These are phyloP conservation scores for Penicillium bialowiezense DNA, from an alignment of 495 filamentous ascomycete genomes.

Conservation along the genomic window DNA sequence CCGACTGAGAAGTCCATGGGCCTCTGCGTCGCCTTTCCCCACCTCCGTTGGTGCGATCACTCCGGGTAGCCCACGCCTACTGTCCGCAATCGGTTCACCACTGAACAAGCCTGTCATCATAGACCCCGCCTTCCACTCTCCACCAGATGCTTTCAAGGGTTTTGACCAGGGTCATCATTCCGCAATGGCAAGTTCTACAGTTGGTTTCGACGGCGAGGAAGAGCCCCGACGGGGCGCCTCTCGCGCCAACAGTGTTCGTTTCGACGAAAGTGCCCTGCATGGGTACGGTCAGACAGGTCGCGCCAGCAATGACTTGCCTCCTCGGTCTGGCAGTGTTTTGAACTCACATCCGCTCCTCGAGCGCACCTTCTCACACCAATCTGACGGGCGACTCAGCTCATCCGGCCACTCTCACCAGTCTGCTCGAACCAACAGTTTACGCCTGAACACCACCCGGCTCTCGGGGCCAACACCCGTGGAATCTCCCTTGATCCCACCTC, in stretches of 20 bases:
- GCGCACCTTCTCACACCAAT: constrained; percentile 88
- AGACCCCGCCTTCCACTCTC: constrained; percentile 73
- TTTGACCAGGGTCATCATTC: constrained; percentile 79
- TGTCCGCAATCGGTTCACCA: not conserved
- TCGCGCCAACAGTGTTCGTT: constrained; percentile 96
- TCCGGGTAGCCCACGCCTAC: constrained; percentile 57
- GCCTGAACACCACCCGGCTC: constrained; percentile 65
- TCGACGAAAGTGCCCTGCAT: constrained; percentile 93
- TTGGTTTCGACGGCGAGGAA: constrained; percentile 84
- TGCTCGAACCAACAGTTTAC: constrained; percentile 79
- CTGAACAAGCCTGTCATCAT: constrained; percentile 9
- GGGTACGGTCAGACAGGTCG: constrained; percentile 79
- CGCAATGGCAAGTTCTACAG: constrained; percentile 56
- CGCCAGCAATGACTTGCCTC: constrained; percentile 73
- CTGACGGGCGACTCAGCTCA: constrained; percentile 92
- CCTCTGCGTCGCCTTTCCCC: constrained; percentile 74
- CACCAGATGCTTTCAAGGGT: constrained; percentile 74
- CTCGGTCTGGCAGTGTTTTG: constrained; percentile 75
- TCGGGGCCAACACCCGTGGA: constrained; percentile 59
- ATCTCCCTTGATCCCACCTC: constrained; percentile 71
- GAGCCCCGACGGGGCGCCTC: constrained; percentile 91
- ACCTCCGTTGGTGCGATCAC: constrained; percentile 67
- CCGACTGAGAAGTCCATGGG: constrained; percentile 82
- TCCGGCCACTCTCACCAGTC: constrained; percentile 80
- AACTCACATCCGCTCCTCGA: constrained; percentile 83